Evolutionary conservation across 2,329 filamentous ascomycete species (phyloP).

Genomic region (Aspergillus puulaauensis): DNA sequence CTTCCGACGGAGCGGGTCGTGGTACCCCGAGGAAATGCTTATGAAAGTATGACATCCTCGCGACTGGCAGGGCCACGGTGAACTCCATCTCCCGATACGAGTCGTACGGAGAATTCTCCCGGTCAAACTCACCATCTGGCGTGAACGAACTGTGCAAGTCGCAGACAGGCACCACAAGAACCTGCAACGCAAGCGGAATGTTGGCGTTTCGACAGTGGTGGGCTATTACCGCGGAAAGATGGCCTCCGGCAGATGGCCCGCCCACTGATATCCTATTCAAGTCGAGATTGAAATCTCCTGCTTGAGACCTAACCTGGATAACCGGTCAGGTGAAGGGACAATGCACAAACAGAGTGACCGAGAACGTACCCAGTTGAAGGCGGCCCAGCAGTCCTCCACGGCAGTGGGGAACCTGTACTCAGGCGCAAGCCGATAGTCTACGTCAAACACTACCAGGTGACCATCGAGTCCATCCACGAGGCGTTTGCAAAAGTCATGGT

Average conservation of each 20-base stretch:
- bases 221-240: slow-evolving; percentile 39
- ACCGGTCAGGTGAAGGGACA: slow-evolving; percentile 4
- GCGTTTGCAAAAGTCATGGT: slow-evolving; percentile 44
- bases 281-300: slow-evolving; percentile 37
- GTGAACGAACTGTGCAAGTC: slow-evolving; percentile 40
- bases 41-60: slow-evolving; percentile 42
- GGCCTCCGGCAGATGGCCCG: slow-evolving; percentile 41
- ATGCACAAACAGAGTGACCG: background rate
- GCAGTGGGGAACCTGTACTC: slow-evolving; percentile 40
- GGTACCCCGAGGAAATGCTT: slow-evolving; percentile 39
- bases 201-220: slow-evolving; percentile 39
- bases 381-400: slow-evolving; percentile 41
- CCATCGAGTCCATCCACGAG: slow-evolving; percentile 38
- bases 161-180: slow-evolving; percentile 38
- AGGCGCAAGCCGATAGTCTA: slow-evolving; percentile 45
- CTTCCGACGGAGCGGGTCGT: slow-evolving; percentile 32
- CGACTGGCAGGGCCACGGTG: slow-evolving; percentile 34
- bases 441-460: slow-evolving; percentile 44
- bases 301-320: slow-evolving; percentile 30
- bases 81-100: slow-evolving; percentile 42
- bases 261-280: slow-evolving; percentile 36
- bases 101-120: slow-evolving; percentile 37
- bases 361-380: slow-evolving; percentile 39
- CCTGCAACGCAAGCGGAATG: slow-evolving; percentile 37
- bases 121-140: slow-evolving; percentile 34